Evolutionary conservation across 129 eudicot genomes (phyloP).

Genomic region (Centella asiatica): DNA sequence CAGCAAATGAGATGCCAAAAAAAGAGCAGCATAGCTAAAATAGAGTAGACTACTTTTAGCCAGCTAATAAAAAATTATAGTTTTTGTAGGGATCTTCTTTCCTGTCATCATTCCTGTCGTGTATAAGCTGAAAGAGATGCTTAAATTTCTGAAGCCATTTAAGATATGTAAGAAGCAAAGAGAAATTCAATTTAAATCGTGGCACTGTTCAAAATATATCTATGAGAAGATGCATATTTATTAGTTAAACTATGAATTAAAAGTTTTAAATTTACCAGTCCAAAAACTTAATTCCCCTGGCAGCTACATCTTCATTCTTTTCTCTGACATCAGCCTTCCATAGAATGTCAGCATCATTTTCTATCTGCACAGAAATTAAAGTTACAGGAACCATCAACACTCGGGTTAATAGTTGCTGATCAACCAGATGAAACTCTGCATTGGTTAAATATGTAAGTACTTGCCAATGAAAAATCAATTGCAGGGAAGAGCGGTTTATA

Average conservation of each 20-base stretch:
- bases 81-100: no score
- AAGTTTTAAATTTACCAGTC: constrained; percentile 39
- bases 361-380: constrained; percentile 46
- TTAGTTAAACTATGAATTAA: neutral
- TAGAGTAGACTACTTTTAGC: no score
- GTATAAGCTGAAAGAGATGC: no score
- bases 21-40: no score
- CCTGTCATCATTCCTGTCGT: no score
- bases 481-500: constrained; percentile 79
- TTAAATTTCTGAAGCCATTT: neutral
- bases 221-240: no score
- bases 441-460: constrained; percentile 8
- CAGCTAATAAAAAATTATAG: no score
- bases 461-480: constrained; percentile 87
- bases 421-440: neutral
- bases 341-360: constrained; percentile 63
- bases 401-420: neutral
- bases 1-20: no score
- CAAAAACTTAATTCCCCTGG: constrained; percentile 66
- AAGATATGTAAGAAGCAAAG: neutral
- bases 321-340: constrained; percentile 74
- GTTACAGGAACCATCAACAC: neutral
- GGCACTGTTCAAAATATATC: neutral
- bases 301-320: constrained; percentile 63
- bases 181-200: neutral